Base-by-base conservation (phyloP, 371 early-diverging fungal species). In the Mortierella sp. region DNA sequence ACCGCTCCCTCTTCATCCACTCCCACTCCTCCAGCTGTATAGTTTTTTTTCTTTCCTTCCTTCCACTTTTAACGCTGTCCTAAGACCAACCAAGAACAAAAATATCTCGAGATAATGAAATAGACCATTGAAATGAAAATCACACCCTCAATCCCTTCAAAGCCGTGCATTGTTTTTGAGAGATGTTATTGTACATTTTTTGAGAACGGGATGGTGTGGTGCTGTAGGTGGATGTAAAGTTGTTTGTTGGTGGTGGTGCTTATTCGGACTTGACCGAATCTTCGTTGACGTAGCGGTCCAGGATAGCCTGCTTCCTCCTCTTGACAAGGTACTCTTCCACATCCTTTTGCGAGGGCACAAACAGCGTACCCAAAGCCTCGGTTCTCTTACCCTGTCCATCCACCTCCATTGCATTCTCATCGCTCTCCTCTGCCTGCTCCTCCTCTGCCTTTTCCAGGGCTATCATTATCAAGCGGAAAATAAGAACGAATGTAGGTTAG, bases 311-410 rank as follows among this genome's bases (percentile, higher is more conserved):
- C 87, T 90, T 89, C 75, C 93, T 85, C 81, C 92, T 85, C 73
- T 91, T 86, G 44, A 96, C 89, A 43, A 96, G 82, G 82, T 91
- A 95, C 48, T 86, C 90, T 73, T 94, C 95, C n/a, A 96, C 89
- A 52, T 95, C 94, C 68, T 92, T 88, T 74, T 92, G 92, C 37
- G 89, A 86, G 3, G 95, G 95, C 22, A 94, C 91, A 67, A 70
- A 76, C 66, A 72, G 77, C 66, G 34, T 78, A 45, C 68, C 84
- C 44, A 85, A 31, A 16, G 80, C 50, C 29, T 71, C 43, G 64
- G 67, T 79, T 58, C 68, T 71, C 53, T 85, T 70, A 7, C 31
- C 22, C 31, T 70, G 40, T 26, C 70, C 73, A 37, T 79, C 83
- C 61, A 88, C 89, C 22, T 89, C 87, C 76, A 86, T 83, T 37